Evolutionary conservation across 805 yeast species (phyloP).

Genomic region (Teunomyces panamensis): DNA sequence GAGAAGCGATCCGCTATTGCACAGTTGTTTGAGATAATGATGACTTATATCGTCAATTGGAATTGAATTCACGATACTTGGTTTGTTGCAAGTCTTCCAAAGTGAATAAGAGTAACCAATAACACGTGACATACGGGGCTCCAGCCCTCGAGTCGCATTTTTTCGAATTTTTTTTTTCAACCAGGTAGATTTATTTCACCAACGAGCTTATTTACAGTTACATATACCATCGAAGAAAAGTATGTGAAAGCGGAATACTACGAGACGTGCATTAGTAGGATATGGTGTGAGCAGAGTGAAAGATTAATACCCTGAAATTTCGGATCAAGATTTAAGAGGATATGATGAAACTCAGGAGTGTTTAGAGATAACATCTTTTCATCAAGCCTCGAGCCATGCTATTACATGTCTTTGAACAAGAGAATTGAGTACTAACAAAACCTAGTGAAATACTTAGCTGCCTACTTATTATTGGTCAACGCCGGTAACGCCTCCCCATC

Average conservation of each 20-base stretch:
- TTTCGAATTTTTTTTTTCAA: slow-evolving; percentile 1
- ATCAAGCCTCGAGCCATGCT: neutral
- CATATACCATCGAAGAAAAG: slow-evolving; percentile 3
- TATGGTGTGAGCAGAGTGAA: neutral
- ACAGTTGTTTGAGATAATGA: no score
- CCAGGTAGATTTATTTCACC: slow-evolving; percentile 1
- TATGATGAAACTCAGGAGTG: no score
- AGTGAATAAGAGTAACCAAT: no score
- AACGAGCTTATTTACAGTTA: slow-evolving; percentile 4
- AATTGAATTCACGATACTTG: no score
- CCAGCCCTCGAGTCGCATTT: slow-evolving; percentile 2
- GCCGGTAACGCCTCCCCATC: slow-evolving; percentile 46
- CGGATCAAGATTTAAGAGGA: neutral
- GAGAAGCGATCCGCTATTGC: no score
- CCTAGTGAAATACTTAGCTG: slow-evolving; percentile 46
- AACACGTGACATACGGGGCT: neutral
- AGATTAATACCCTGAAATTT: neutral
- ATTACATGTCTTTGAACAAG: neutral
- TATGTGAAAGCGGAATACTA: neutral
- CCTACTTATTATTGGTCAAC: slow-evolving; percentile 46
- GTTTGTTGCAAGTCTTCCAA: no score
- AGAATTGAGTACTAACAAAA: slow-evolving; percentile 20
- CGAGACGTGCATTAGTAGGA: neutral
- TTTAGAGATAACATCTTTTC: neutral
- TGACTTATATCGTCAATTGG: no score